Conservation (phyloP, 345 rosid species). For the Tarenaya hassleriana region DNA sequence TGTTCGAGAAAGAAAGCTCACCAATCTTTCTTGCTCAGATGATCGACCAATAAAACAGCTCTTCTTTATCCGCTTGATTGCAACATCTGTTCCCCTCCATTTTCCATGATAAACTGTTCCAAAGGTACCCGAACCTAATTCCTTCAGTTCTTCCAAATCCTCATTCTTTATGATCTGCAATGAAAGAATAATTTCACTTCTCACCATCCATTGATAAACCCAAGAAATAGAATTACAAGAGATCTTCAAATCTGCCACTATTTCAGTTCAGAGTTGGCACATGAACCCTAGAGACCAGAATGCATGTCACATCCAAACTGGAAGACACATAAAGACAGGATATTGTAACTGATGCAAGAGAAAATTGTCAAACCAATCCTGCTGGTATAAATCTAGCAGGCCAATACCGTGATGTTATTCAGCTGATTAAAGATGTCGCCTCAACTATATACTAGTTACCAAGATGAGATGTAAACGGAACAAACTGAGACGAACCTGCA, state of each 20-base stretch:
- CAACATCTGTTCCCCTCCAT: conserved; percentile 99
- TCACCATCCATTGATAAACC: conserved; percentile 13
- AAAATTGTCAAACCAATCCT: too few relatives aligned
- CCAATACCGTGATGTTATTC: too few relatives aligned
- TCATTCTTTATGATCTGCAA: conserved; percentile 81
- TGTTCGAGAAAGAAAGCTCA: conserved; percentile 25
- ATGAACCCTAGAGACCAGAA: conserved; percentile 6
- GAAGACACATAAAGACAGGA: conserved; percentile 7
- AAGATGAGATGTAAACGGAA: conserved; percentile 13
- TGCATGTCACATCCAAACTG: conserved; percentile 3
- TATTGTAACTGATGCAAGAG: conserved; percentile 17
- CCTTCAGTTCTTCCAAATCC: conserved; percentile 94
- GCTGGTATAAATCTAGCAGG: too few relatives aligned
- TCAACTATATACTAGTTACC: conserved; percentile 9
- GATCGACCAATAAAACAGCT: conserved; percentile 92
- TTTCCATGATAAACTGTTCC: conserved; percentile 99
- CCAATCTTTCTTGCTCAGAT: conserved; percentile 95
- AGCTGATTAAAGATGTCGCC: too few relatives aligned
- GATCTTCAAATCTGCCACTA: conserved; percentile 10
- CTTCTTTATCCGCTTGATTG: conserved; percentile 89
- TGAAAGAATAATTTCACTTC: conserved; percentile 8
- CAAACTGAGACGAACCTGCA: conserved; percentile 25
- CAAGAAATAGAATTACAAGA: conserved; percentile 13
- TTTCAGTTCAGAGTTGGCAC: conserved; percentile 13
- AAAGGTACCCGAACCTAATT: conserved; percentile 96